Base-by-base conservation (phyloP, 331 rosid species). In the Prunus yedoensis region DNA sequence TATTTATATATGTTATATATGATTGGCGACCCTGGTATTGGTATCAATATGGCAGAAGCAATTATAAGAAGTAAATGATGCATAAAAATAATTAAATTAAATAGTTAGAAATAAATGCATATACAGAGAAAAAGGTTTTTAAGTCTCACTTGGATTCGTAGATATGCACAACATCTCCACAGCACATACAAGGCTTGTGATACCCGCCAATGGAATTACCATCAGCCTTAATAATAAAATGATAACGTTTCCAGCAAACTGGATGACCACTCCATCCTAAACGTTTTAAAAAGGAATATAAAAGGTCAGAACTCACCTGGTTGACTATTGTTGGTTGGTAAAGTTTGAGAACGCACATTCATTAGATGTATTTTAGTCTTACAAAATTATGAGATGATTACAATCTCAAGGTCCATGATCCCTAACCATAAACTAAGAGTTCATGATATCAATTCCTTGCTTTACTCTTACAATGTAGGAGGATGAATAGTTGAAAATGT, bases 231-330 rank as follows among this genome's bases (percentile, higher is more conserved):
- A 95, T 89, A 52, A 95, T 95, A 81, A 92, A 95, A 88, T 92
- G 97, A 85, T 87, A 95, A 15, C 99, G 93, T 71, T 95, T 95
- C 62, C 87, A 87, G 49, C 97, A 95, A 62, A 95, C 99, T 3
- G 99, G 99, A 75, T 95, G 95, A 14, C 91, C 92, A 77, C 99
- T 95, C 97, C 97, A 95, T 68, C 99, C 99, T 94, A 81, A 50
- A n/a, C 41, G 71, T 57, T 67, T 38, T 45, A 50, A 76, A 49
- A 66, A 18, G 66, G 71, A 32, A 56, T 3, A 28, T 59, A 35
- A 74, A 28, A 63, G 13, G 73, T 68, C 73, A 72, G 78, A 78
- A 50, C 70, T 70, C 46, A 12, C 7, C 7, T 32, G 28, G 18
- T 17, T 35, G 56, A 71, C 67, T n/a, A 27, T 25, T n/a, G 61